Evolutionary conservation across 345 rosid species (phyloP).

Genomic region (Stellera chamaejasme): DNA sequence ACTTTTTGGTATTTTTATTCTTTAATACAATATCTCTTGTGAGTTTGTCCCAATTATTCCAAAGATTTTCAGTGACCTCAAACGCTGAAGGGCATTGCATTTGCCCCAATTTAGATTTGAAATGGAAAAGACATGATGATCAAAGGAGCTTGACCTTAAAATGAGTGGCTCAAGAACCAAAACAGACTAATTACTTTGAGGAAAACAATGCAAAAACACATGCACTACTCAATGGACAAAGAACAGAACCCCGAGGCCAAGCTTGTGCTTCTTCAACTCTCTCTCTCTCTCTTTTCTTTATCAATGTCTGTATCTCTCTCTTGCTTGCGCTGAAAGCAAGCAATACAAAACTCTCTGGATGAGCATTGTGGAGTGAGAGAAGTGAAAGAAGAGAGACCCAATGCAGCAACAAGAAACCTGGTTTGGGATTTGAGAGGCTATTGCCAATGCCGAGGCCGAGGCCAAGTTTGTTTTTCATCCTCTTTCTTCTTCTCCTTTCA

Average conservation of each 20-base stretch:
- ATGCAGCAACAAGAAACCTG: constrained; percentile 45
- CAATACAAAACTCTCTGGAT: constrained; percentile 9
- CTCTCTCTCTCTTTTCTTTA: constrained; percentile 19
- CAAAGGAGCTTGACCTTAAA: constrained; percentile 13
- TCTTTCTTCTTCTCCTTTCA: constrained; percentile 16
- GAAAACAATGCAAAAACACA: constrained; percentile 85
- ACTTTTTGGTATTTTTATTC: too few species aligned
- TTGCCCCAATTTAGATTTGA: not conserved
- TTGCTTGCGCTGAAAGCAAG: constrained; percentile 44
- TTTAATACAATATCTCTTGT: too few species aligned
- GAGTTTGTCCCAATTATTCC: too few species aligned
- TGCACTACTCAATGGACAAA: constrained; percentile 28
- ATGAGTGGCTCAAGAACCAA: constrained; percentile 36
- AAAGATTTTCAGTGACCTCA: too few species aligned
- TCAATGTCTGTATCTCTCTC: constrained; percentile 16
- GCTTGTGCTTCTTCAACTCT: constrained; percentile 24
- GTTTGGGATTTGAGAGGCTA: constrained; percentile 66
- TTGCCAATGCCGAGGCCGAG: constrained; percentile 26
- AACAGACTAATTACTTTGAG: constrained; percentile 35
- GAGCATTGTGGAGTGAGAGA: constrained; percentile 15
- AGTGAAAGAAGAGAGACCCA: constrained; percentile 33
- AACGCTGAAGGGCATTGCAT: too few species aligned
- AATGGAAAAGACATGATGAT: constrained; percentile 6
- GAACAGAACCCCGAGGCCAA: constrained; percentile 70
- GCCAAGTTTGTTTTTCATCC: not conserved